Base-by-base conservation (phyloP, 2,329 filamentous ascomycete genomes). In the Cladosporium sp. region DNA sequence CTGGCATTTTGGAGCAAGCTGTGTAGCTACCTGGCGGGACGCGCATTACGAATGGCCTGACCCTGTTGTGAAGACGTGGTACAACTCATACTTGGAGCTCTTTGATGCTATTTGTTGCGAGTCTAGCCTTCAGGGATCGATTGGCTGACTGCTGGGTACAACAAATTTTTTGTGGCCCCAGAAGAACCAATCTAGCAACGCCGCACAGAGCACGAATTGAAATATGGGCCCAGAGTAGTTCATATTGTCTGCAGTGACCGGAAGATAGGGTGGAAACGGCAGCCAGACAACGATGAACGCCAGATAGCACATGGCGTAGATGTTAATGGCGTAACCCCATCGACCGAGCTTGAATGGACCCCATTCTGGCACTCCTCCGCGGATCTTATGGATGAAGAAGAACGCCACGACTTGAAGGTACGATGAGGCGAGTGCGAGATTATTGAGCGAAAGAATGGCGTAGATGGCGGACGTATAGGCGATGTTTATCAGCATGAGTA, bases 221-320 rank as follows among this genome's bases (percentile, higher is more conserved):
- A 62, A 57, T 1, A 62, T 56, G 13, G 60, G 60, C 17, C 51
- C 60, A 13, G 60, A 48, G 28, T 59, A 62, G 49, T 62, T 62
- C 58, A 62, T 62, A 20, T 60, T 57, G 3, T 37, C 49, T 9
- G 53, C 52, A 20, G 52, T 57, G 9, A 62, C 61, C 13, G 60
- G 61, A 35, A 57, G 17, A 17, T 42, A 39, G 4, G 39, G 44
- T 17, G 61, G 60, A 22, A 60, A 62, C 3, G 60, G 58, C 32
- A 64, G 65, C 32, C 73, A 71, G 59, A 58, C 71, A 13, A 65
- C 64, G 35, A 58, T 66, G 28, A 73, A 73, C 55, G 65, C 72
- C 54, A 72, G 72, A 19, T 76, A 79, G 57, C 70, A 73, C 13
- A 67, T 68, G 12, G 64, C 61, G 47, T 52, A 60, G 42, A 63